phyloP scores from a whole-genome alignment of 2,329 filamentous ascomycete species.

The Neurospora sp. region DNA sequence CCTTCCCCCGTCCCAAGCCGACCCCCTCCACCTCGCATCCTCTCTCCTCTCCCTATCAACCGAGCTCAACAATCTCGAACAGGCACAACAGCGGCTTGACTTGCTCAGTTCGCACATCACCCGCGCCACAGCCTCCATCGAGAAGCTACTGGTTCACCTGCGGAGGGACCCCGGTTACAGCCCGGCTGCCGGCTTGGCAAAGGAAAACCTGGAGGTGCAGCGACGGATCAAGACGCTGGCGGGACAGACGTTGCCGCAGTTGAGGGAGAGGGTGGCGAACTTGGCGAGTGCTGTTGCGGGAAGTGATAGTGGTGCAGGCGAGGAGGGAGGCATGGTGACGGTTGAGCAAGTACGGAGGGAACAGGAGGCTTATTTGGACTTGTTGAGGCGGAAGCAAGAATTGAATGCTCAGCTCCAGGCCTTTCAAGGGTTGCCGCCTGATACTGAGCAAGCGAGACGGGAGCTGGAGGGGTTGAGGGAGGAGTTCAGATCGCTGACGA shows the following conservation, averaged over 20 bases:
- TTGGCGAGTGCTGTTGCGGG: conserved; percentile 20
- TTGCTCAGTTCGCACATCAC: conserved; percentile 47
- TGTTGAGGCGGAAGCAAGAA: conserved; percentile 47
- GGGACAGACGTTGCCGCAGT: conserved; percentile 54
- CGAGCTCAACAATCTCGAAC: conserved; percentile 42
- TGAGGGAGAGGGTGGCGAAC: conserved; percentile 42
- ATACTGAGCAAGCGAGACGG: conserved; percentile 56
- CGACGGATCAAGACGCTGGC: conserved; percentile 58
- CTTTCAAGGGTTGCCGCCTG: conserved; percentile 64
- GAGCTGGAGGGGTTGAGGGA: conserved; percentile 58
- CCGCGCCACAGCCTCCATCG: conserved; percentile 34
- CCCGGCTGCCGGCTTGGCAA: conserved; percentile 47
- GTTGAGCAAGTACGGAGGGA: conserved; percentile 49
- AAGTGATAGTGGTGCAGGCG: background rate
- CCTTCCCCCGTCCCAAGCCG: conserved; percentile 30
- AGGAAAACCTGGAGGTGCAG: conserved; percentile 64
- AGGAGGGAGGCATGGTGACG: conserved; percentile 29
- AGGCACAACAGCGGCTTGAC: conserved; percentile 43
- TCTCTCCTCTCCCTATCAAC: conserved; percentile 46
- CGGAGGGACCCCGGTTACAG: conserved; percentile 35
- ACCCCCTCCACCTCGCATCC: conserved; percentile 30
- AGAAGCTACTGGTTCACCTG: conserved; percentile 32
- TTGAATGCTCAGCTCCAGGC: conserved; percentile 52
- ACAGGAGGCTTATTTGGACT: conserved; percentile 46
- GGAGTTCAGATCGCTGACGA: conserved; percentile 51